Evolutionary conservation across 208 protist genomes (phyloP).

Genomic region (Leishmania tarentolae): DNA sequence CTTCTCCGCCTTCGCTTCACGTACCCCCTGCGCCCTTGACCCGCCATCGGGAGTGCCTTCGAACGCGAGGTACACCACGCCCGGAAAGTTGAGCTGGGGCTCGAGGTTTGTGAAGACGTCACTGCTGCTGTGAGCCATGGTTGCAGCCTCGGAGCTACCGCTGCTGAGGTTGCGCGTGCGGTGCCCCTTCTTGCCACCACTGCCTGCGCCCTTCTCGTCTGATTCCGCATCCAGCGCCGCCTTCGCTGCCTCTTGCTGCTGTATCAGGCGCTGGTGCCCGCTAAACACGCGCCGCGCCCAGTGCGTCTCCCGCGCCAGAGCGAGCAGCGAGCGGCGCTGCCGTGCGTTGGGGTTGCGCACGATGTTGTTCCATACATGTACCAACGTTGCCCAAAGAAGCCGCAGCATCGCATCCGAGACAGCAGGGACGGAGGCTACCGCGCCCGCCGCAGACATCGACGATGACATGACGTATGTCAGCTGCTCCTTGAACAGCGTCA

Average conservation of each 20-base stretch:
- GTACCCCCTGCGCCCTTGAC: not conserved
- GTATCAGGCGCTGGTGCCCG: constrained; percentile 16
- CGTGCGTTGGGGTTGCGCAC: constrained; percentile 56
- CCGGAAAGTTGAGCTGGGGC: constrained; percentile 33
- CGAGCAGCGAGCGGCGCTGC: constrained; percentile 44
- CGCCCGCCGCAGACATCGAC: not conserved
- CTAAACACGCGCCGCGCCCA: constrained; percentile 40
- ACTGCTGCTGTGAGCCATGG: not conserved
- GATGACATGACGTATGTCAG: constrained; percentile 17
- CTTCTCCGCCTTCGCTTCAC: constrained; percentile 8
- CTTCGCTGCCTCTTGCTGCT: constrained; percentile 4
- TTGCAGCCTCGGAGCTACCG: not conserved
- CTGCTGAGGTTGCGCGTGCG: not conserved
- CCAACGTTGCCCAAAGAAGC: constrained; percentile 56
- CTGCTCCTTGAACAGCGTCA: constrained; percentile 48
- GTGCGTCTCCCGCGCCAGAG: constrained; percentile 18
- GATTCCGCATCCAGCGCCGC: not conserved
- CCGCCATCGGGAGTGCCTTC: not conserved
- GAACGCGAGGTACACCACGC: constrained; percentile 38
- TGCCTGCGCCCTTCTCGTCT: constrained; percentile 1
- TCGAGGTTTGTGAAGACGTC: not conserved
- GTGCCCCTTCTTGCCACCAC: constrained; percentile 11
- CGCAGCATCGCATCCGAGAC: constrained; percentile 29
- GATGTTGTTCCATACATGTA: constrained; percentile 62
- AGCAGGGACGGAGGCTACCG: constrained; percentile 1